These are phyloP conservation scores for Lathyrus aphaca DNA, from an alignment of 306 rosid species.

Conservation along the genomic window DNA sequence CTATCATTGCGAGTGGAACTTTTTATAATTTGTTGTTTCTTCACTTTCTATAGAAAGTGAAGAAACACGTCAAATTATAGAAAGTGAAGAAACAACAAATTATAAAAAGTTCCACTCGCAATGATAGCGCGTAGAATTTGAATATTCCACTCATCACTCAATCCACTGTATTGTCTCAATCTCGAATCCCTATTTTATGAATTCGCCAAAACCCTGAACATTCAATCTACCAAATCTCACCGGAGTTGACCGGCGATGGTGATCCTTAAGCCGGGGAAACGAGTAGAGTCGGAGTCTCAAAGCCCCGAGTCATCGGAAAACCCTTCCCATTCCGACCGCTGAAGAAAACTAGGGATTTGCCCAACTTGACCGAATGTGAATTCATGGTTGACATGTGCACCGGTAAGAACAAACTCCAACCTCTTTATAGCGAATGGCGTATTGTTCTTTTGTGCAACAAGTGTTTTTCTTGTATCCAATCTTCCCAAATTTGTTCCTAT, in stretches of 20 bases:
- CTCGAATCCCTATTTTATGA: no score
- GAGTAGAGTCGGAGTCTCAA: not conserved
- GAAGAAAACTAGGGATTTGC: slow-evolving; percentile 75
- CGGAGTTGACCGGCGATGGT: slow-evolving; percentile 35
- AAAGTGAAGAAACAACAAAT: no score
- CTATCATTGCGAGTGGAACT: no score
- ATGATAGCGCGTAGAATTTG: no score
- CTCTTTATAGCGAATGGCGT: slow-evolving; percentile 82
- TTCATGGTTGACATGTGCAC: slow-evolving; percentile 57
- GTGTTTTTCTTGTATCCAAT: slow-evolving; percentile 55
- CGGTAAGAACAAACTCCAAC: slow-evolving; percentile 58
- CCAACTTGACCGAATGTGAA: slow-evolving; percentile 69
- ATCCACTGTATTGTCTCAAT: no score
- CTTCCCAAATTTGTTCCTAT: slow-evolving; percentile 72
- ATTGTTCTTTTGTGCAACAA: slow-evolving; percentile 74
- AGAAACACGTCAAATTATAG: no score
- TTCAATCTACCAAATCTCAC: slow-evolving; percentile 9
- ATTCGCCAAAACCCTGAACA: slow-evolving; percentile 36
- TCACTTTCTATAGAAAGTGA: no score
- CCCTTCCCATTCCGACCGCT: slow-evolving; percentile 8
- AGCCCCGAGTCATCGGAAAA: slow-evolving; percentile 28
- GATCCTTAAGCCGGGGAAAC: slow-evolving; percentile 31
- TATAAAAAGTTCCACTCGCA: no score
- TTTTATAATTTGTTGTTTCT: no score
- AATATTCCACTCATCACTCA: no score